These are phyloP conservation scores for Hypholoma sublateritium DNA, from an alignment of 768 basidiomycete species.

Conservation along the genomic window DNA sequence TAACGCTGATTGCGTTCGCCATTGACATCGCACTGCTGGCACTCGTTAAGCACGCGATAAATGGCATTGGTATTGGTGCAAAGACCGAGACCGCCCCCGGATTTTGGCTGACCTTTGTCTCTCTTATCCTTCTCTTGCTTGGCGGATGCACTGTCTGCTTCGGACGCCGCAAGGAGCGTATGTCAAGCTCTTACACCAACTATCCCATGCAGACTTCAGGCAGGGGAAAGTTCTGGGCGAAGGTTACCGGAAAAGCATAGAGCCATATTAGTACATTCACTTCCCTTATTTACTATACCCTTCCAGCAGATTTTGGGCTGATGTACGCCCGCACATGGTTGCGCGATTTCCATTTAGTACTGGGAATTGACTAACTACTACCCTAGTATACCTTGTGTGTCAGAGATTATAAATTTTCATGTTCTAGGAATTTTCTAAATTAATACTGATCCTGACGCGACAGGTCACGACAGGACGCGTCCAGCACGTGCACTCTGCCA, in stretches of 20 bases:
- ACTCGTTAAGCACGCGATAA: slow-evolving; percentile 57
- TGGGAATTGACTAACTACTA: too few relatives aligned
- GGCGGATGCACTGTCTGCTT: slow-evolving; percentile 73
- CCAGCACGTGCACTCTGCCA: too few relatives aligned
- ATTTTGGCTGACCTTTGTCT: slow-evolving; percentile 75
- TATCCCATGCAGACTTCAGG: slow-evolving; percentile 29
- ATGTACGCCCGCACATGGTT: too few relatives aligned
- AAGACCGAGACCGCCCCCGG: slow-evolving; percentile 53
- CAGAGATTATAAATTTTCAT: too few relatives aligned
- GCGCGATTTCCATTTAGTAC: too few relatives aligned
- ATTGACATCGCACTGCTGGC: slow-evolving; percentile 76
- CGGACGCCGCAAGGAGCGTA: slow-evolving; percentile 57
- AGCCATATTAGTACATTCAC: not conserved
- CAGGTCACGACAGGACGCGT: too few relatives aligned
- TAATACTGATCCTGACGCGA: too few relatives aligned
- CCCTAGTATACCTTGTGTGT: too few relatives aligned
- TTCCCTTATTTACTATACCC: too few relatives aligned
- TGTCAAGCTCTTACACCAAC: slow-evolving; percentile 36
- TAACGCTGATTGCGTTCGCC: slow-evolving; percentile 72
- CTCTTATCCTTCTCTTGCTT: slow-evolving; percentile 61
- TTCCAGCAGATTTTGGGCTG: too few relatives aligned
- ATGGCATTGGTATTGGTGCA: slow-evolving; percentile 43
- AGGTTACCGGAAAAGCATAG: not conserved
- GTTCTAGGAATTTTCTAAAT: too few relatives aligned
- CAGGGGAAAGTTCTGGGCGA: not conserved